Conservation (phyloP, 2,329 filamentous ascomycete genomes). For the Atkinsonella texensis region DNA sequence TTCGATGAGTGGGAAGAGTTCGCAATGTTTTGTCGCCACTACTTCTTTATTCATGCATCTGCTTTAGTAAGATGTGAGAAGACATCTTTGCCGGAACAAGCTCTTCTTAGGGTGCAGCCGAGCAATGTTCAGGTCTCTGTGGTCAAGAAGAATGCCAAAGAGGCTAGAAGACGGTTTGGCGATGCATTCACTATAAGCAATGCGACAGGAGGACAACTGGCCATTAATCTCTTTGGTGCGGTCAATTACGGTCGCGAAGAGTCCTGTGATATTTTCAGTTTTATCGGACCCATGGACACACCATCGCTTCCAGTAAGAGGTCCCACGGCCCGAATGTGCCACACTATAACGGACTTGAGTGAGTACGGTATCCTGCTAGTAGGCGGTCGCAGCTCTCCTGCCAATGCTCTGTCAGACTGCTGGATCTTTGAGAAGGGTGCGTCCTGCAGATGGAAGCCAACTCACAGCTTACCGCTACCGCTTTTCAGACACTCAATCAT, state of each 20-base stretch:
- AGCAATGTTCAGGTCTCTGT: constrained; percentile 6
- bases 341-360: constrained; percentile 58
- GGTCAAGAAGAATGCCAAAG: constrained; percentile 7
- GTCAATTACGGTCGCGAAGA: constrained; percentile 32
- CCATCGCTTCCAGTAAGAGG: constrained; percentile 18
- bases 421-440: constrained; percentile 54
- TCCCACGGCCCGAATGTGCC: constrained; percentile 49
- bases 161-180: constrained; percentile 45
- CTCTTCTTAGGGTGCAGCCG: neutral
- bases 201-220: constrained; percentile 29
- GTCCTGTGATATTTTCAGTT: constrained; percentile 38
- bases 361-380: constrained; percentile 49
- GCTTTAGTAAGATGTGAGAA: neutral
- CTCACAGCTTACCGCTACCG: constrained; percentile 53
- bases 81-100: too few species aligned
- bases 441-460: constrained; percentile 45
- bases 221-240: constrained; percentile 31
- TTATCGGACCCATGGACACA: constrained; percentile 9
- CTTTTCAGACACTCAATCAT: constrained; percentile 65
- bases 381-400: constrained; percentile 70
- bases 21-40: constrained; percentile 71
- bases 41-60: constrained; percentile 60
- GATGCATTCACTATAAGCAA: constrained; percentile 33
- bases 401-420: constrained; percentile 55
- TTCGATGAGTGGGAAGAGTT: constrained; percentile 98